Evolutionary conservation across 139 green algal species (phyloP).

Genomic region (Haematococcus lacustris): DNA sequence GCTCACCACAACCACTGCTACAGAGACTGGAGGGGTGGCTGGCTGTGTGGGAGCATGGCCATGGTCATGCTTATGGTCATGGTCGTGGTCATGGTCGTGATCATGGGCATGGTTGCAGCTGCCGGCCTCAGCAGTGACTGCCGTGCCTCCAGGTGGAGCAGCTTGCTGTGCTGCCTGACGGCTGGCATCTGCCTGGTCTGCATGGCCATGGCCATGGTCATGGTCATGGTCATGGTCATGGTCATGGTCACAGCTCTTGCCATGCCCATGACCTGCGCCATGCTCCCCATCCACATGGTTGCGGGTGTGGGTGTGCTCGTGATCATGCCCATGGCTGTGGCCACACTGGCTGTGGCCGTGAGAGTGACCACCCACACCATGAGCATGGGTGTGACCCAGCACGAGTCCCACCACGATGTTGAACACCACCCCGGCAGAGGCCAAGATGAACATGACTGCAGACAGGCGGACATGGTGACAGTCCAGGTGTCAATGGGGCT

Average conservation of each 20-base stretch:
- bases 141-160: too few relatives aligned
- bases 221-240: too few relatives aligned
- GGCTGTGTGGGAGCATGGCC: too few relatives aligned
- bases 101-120: too few relatives aligned
- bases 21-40: background rate
- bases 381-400: constrained; percentile 47
- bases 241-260: constrained; percentile 9
- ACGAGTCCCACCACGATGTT: constrained; percentile 68
- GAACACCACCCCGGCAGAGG: constrained; percentile 65
- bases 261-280: constrained; percentile 24
- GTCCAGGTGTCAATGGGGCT: background rate
- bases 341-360: constrained; percentile 35
- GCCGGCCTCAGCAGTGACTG: too few relatives aligned
- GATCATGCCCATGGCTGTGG: constrained; percentile 17
- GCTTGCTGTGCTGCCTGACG: too few relatives aligned
- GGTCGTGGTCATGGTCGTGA: too few relatives aligned
- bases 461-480: too few relatives aligned
- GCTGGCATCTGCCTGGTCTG: too few relatives aligned
- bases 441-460: constrained; percentile 83
- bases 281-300: background rate
- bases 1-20: background rate
- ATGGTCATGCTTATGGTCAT: too few relatives aligned
- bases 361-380: constrained; percentile 17
- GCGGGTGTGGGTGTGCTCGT: constrained; percentile 9
- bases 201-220: too few relatives aligned